Percentiles rank a stretch among this genome's conserved stretches.
phyloP scores from a whole-genome alignment of 768 basidiomycete genomes.

The Neoboletus subvelutipes region DNA sequence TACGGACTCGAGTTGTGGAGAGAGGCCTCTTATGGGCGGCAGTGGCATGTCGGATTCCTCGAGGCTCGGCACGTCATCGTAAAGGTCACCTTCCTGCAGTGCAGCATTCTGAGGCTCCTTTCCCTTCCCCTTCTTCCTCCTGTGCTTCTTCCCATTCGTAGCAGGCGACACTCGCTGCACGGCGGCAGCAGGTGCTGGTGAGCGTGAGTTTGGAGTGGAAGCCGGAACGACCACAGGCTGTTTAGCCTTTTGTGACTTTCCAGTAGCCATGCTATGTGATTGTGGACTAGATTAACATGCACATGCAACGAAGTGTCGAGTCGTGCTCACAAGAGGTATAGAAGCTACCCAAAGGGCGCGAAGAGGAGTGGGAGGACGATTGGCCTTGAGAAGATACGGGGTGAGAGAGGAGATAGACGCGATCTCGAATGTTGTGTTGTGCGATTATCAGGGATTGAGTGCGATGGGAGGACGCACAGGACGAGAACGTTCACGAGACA shows the following conservation, averaged over 20 bases:
- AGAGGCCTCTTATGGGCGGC: slow-evolving; percentile 35
- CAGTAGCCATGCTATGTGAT: slow-evolving; percentile 30
- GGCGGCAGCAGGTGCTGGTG: slow-evolving; percentile 7
- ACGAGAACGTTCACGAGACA: slow-evolving; percentile 18
- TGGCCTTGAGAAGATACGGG: not conserved
- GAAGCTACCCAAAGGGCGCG: slow-evolving; percentile 1
- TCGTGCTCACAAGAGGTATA: slow-evolving; percentile 17
- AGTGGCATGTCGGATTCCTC: slow-evolving; percentile 20
- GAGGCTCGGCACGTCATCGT: slow-evolving; percentile 27
- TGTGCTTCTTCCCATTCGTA: slow-evolving; percentile 38
- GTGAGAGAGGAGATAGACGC: not conserved
- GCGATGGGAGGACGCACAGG: slow-evolving; percentile 19
- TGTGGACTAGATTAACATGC: slow-evolving; percentile 16
- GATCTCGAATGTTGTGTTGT: slow-evolving; percentile 18
- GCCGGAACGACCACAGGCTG: slow-evolving; percentile 12
- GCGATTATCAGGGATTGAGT: slow-evolving; percentile 21
- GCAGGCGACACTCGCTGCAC: slow-evolving; percentile 9
- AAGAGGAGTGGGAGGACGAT: slow-evolving; percentile 2
- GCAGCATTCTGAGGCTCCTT: slow-evolving; percentile 21
- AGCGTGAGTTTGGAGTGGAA: slow-evolving; percentile 7
- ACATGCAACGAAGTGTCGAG: not conserved
- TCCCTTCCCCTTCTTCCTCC: slow-evolving; percentile 48
- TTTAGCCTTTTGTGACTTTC: slow-evolving; percentile 29
- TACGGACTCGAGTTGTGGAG: slow-evolving; percentile 49
- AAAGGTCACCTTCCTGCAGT: slow-evolving; percentile 16